Base-by-base conservation (phyloP, 1,284 basidiomycete genomes). In the Lentinus polychrous region DNA sequence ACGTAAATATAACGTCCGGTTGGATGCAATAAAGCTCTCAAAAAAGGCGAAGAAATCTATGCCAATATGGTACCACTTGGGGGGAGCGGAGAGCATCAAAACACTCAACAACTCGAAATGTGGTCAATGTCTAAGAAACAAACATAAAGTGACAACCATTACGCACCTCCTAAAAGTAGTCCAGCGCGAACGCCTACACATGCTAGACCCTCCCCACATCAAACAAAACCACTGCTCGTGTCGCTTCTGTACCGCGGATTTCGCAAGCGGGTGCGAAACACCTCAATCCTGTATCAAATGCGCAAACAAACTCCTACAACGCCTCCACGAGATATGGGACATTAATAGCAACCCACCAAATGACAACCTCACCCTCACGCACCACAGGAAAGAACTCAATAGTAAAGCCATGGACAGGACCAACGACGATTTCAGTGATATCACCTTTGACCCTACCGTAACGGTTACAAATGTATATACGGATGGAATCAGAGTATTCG, bases 11-110 rank as follows among this genome's bases (percentile, higher is more conserved):
- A 27, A 49, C 0, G 36, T 58, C 0, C 18, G 40, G 0, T 52
- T 58, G 8, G 49, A 56, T 1, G 51, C 52, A 0, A 24, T 56
- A 0, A 36, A 54, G 8, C 49, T 57, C 6, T 35, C 52, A 0
- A 0, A 31, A 1, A 34, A 52, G 8, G 32, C 56, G 0, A 34
- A 52, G 11, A n/a, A 38, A 2, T 1, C 8, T 0, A 45, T 65
- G 0, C 64, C 64, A 0, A 51, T 60, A 3, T 66, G 60, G 58
- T 53, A 58, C 36, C 60, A 62, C 44, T 32, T 52, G 0, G 49
- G 50, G 52, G 52, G 54, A 49, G 33, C 10, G 46, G 39, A 23
- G 18, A 11, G 24, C 22, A 10, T 36, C 15, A n/a, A 37, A 4
- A n/a, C 40, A 7, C 15, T 45, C 7, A 45, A 52, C 35, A 36